Evolutionary conservation across 2,329 filamentous ascomycete species (phyloP).

Genomic region (Penicillium occitanis): DNA sequence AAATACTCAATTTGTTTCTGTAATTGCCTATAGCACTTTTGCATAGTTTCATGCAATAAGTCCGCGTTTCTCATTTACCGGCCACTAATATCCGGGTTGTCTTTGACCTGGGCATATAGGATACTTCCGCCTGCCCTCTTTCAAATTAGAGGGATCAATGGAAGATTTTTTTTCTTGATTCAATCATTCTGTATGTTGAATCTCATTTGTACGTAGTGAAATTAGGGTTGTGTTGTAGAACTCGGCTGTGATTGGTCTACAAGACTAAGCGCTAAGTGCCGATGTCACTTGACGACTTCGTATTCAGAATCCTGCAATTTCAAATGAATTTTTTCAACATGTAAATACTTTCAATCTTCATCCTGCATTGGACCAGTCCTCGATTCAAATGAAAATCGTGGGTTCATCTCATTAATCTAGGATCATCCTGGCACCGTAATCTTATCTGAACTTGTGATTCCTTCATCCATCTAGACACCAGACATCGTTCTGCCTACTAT

Average conservation of each 20-base stretch:
- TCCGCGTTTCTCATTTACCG: not conserved
- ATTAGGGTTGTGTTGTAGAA: not conserved
- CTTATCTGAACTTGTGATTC: not conserved
- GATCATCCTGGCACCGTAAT: too few relatives aligned
- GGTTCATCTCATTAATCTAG: not conserved
- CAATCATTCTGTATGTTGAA: not conserved
- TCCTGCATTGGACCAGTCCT: not conserved
- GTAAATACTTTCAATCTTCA: not conserved
- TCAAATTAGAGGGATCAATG: not conserved
- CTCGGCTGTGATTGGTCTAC: not conserved
- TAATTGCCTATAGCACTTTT: not conserved
- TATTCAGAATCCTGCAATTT: not conserved
- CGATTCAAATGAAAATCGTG: not conserved
- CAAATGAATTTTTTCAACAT: not conserved
- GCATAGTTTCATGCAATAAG: constrained; percentile 1
- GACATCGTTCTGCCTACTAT: not conserved
- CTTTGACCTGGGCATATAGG: not conserved
- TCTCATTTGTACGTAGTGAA: not conserved
- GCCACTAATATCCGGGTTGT: not conserved
- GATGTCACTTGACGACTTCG: not conserved
- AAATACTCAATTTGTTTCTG: constrained; percentile 1
- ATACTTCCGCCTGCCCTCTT: not conserved
- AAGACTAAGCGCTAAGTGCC: not conserved
- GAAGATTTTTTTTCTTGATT: not conserved
- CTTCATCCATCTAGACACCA: not conserved